Conservation (phyloP, 2,329 filamentous ascomycete genomes). For the Colletotrichum sp. region DNA sequence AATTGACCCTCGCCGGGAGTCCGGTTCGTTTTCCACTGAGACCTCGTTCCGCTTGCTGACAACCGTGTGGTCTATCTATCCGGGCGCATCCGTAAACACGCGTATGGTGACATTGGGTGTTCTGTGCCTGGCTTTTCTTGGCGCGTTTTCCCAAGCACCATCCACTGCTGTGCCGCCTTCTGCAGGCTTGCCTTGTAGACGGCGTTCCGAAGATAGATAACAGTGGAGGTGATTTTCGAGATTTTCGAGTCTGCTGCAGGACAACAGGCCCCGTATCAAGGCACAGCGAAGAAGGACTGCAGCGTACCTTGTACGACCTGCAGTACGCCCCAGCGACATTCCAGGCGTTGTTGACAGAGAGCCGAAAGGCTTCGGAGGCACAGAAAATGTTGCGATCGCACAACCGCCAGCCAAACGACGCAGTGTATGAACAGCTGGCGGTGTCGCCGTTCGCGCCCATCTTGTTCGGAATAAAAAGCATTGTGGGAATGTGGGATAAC, state of each 20-base stretch:
- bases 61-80: not conserved
- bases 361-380: not conserved
- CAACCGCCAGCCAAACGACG: not conserved
- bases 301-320: not conserved
- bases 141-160: not conserved
- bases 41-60: not conserved
- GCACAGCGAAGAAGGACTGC: not conserved
- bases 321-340: not conserved
- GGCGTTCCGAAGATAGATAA: not conserved
- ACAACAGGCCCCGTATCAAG: not conserved
- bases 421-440: not conserved
- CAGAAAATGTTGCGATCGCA: not conserved
- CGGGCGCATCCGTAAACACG: not conserved
- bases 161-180: not conserved
- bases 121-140: not conserved
- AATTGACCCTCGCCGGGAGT: not conserved
- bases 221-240: not conserved
- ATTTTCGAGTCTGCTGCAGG: not conserved
- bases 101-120: not conserved
- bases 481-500: not conserved
- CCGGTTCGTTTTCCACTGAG: not conserved
- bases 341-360: not conserved
- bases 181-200: not conserved
- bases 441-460: not conserved
- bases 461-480: conserved; percentile 4